Conservation (phyloP, 78 protist species). For the Reticulomyxa filosa region DNA sequence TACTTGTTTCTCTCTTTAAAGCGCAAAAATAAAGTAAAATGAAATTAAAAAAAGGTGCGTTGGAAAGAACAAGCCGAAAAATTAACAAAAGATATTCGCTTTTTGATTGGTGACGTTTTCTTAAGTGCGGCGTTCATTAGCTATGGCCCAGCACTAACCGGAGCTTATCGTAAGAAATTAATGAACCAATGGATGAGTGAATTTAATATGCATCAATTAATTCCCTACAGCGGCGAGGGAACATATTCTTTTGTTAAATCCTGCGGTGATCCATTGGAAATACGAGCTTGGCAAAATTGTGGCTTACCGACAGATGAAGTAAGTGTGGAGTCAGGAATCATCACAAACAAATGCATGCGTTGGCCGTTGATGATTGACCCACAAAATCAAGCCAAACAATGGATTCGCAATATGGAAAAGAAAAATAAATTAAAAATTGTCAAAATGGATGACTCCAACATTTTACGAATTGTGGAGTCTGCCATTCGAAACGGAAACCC, state of each 20-base stretch:
- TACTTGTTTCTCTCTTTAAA: too few relatives aligned
- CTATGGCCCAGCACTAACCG: slow-evolving; percentile 49
- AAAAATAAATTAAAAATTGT: slow-evolving; percentile 4
- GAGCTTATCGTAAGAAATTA: slow-evolving; percentile 20
- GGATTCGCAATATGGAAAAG: slow-evolving; percentile 37
- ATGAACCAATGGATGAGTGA: slow-evolving; percentile 19
- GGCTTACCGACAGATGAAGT: slow-evolving; percentile 51
- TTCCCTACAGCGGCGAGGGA: slow-evolving; percentile 12
- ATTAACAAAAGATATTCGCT: neutral
- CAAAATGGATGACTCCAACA: slow-evolving; percentile 27
- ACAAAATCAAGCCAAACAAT: slow-evolving; percentile 51
- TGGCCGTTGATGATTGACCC: slow-evolving; percentile 70
- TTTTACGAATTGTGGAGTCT: slow-evolving; percentile 26
- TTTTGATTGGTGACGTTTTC: slow-evolving; percentile 40
- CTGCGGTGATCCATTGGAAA: slow-evolving; percentile 36
- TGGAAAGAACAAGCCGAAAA: neutral
- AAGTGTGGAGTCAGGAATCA: slow-evolving; percentile 38
- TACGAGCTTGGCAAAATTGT: slow-evolving; percentile 35
- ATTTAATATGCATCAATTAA: neutral
- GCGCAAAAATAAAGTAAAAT: too few relatives aligned
- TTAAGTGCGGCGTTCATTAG: slow-evolving; percentile 43
- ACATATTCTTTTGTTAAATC: slow-evolving; percentile 8
- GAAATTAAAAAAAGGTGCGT: too few relatives aligned
- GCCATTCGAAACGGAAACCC: slow-evolving; percentile 38
- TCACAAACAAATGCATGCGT: slow-evolving; percentile 20